These are phyloP conservation scores for Capronia epimyces DNA, from an alignment of 2,329 filamentous ascomycete genomes.

Conservation along the genomic window DNA sequence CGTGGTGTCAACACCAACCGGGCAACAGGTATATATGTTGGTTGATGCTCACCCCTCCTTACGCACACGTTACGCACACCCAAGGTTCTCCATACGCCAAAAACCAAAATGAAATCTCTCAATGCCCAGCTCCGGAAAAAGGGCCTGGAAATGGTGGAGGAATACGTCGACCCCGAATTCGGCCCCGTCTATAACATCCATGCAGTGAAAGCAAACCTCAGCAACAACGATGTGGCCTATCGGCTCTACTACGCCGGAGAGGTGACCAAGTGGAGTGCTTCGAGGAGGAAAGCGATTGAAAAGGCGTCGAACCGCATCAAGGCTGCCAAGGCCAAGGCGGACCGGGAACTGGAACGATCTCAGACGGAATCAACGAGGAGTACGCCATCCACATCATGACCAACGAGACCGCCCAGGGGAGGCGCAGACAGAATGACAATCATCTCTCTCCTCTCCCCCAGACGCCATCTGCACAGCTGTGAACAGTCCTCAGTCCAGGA, in stretches of 20 bases:
- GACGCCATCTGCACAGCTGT: too few relatives aligned
- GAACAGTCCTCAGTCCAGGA: too few relatives aligned
- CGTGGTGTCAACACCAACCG: slow-evolving; percentile 8
- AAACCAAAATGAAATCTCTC: slow-evolving; percentile 12
- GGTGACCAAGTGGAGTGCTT: slow-evolving; percentile 16
- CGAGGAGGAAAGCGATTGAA: slow-evolving; percentile 17
- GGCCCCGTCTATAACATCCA: slow-evolving; percentile 18
- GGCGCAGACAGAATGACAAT: background rate
- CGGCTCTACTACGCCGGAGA: slow-evolving; percentile 18
- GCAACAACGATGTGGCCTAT: slow-evolving; percentile 20
- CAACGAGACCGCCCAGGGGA: too few relatives aligned
- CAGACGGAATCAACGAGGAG: background rate
- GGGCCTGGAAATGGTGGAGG: slow-evolving; percentile 16
- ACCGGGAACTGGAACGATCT: background rate
- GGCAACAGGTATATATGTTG: slow-evolving; percentile 6
- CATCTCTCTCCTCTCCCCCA: background rate
- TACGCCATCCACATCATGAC: background rate
- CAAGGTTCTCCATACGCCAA: too few relatives aligned
- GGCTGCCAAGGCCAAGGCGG: slow-evolving; percentile 5
- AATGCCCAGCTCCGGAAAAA: slow-evolving; percentile 17
- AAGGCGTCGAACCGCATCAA: slow-evolving; percentile 8
- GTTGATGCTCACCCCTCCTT: background rate
- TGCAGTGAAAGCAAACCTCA: slow-evolving; percentile 13
- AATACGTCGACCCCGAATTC: slow-evolving; percentile 13
- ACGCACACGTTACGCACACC: background rate